Evolutionary conservation across 805 yeast species (phyloP).

Genomic region (Saturnispora kantuleensis): DNA sequence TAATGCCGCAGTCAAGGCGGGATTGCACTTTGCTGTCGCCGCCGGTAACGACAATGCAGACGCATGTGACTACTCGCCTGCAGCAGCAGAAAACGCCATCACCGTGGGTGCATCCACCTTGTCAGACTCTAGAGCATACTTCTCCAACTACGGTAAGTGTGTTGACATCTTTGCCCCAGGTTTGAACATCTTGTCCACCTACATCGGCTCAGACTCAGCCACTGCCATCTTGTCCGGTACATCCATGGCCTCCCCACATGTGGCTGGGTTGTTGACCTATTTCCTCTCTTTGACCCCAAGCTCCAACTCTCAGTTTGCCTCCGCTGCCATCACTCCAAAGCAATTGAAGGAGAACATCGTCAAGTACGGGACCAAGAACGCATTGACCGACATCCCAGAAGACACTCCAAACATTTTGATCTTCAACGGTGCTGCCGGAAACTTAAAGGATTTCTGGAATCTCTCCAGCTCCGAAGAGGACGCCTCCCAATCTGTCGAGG

Average conservation of each 20-base stretch:
- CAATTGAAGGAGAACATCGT: conserved; percentile 70
- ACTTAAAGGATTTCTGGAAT: conserved; percentile 56
- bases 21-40: conserved; percentile 89
- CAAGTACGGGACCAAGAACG: conserved; percentile 53
- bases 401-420: conserved; percentile 73
- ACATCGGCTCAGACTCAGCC: conserved; percentile 65
- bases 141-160: conserved; percentile 92
- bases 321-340: conserved; percentile 53
- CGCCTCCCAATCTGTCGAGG: conserved; percentile 16
- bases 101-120: conserved; percentile 94
- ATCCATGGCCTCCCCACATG: conserved; percentile 97
- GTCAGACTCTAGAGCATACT: conserved; percentile 84
- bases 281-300: conserved; percentile 81
- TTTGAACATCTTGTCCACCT: conserved; percentile 74
- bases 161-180: conserved; percentile 98
- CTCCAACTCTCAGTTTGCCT: conserved; percentile 51
- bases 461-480: background rate
- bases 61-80: conserved; percentile 90
- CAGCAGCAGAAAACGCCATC: conserved; percentile 72
- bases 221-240: conserved; percentile 89
- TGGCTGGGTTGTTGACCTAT: conserved; percentile 85
- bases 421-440: conserved; percentile 75
- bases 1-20: conserved; percentile 80
- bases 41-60: conserved; percentile 93
- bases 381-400: conserved; percentile 51